Evolutionary conservation across 208 protist genomes (phyloP), one percentile per base, ranked within the genome.

Genomic region (Leptomonas seymouri): DNA sequence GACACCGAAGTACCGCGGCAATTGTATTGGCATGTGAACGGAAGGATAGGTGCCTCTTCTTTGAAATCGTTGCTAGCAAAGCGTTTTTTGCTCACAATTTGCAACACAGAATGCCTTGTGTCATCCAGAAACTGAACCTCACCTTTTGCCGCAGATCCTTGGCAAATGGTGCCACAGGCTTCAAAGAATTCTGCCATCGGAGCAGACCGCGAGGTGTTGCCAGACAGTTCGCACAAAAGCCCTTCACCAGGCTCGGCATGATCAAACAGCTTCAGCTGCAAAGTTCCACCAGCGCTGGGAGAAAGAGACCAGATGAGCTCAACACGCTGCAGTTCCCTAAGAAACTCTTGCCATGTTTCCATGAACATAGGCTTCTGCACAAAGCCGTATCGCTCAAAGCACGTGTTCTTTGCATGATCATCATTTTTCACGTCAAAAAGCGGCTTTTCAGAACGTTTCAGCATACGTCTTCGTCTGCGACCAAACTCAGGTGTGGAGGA

Each of bases 111-210:
- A 20, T 61, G 31, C 0, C 56, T 71, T 16, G 45, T 53, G 7
- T 46, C 64, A 18, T 87, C 69, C 1, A 62, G 23, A 55, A 87
- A 81, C 0, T 51, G 56, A 6, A 84, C 42, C 11, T 84, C 77
- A 3, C 31, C 45, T 39, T 41, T 50, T 9, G 56, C 25, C 8
- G 44, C 51, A 0, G 49, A 1, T 0, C 82, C 84, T 34, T 89
- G 77, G 4, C 64, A 67, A 25, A 93, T 20, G 31, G 41, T 42
- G 15, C 82, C 87, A 45, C 78, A 89, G 15, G 60, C 78, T 31
- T 91, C 85, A 69, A 94, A 91, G 75, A 91, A 81, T 2, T 94
- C 81, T 9, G 89, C 86, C 48, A 94, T 78, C 2, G 89, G 85
- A 16, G 74, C 49, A 30, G 78, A 91, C 0, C 67, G 55, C 15